A percentile compares a stretch with the other conserved stretches of the same genome.
Conservation (phyloP, 495 filamentous ascomycete genomes). For the Xylaria scruposa region DNA sequence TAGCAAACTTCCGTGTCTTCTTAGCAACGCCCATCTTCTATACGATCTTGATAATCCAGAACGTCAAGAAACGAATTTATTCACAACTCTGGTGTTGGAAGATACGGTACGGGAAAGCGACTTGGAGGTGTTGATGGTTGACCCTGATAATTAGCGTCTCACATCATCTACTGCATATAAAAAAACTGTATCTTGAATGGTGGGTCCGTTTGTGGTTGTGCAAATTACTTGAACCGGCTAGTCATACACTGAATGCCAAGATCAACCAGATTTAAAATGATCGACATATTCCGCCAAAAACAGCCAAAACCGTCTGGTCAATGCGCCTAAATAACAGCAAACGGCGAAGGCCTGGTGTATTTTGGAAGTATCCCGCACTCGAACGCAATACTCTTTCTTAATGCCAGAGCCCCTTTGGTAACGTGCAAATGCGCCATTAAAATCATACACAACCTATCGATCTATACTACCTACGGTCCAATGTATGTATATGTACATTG, state of each 20-base stretch:
- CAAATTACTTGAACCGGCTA: conserved; percentile 6
- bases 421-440: background rate
- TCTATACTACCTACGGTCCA: background rate
- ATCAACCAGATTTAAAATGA: background rate
- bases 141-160: background rate
- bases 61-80: background rate
- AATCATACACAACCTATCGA: background rate
- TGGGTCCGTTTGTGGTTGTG: background rate
- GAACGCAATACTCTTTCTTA: background rate
- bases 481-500: no score
- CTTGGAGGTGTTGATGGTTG: background rate
- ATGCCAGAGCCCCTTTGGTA: background rate
- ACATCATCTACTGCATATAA: background rate
- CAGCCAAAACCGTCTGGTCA: background rate
- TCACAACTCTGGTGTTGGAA: background rate
- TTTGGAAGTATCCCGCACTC: background rate
- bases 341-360: background rate
- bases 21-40: conserved; percentile 65
- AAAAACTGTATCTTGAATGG: conserved; percentile 5
- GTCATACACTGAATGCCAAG: background rate
- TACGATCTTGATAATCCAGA: background rate
- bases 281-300: conserved; percentile 8
- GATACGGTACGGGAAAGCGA: background rate
- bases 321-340: conserved; percentile 11
- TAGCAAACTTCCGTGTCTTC: conserved; percentile 67